Percentiles rank a stretch among this genome's conserved stretches.
These are phyloP conservation scores for Eragrostis tef DNA, from an alignment of 202 grass and related monocot species.

Conservation along the genomic window DNA sequence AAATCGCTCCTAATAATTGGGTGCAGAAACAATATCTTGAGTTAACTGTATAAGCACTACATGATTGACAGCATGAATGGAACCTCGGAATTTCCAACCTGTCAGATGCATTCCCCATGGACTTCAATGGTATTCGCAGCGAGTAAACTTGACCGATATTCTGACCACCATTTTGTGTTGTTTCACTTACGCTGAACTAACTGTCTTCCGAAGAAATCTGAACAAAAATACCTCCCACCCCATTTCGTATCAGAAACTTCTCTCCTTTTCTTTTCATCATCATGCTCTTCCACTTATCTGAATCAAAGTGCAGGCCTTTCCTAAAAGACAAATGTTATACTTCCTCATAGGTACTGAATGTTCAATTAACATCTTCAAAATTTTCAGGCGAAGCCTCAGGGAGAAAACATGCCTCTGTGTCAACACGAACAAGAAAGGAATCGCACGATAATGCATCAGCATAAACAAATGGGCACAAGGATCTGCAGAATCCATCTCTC, in stretches of 20 bases:
- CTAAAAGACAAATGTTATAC: too few species aligned
- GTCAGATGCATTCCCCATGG: neutral
- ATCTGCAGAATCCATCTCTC: neutral
- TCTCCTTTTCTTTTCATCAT: too few species aligned
- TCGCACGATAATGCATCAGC: conserved; percentile 5
- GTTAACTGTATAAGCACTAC: neutral
- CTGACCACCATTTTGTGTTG: neutral
- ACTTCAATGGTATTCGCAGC: neutral
- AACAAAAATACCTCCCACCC: neutral
- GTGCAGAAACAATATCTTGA: neutral
- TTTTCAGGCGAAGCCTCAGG: neutral
- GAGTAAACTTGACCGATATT: neutral
- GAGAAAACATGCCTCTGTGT: conserved; percentile 18
- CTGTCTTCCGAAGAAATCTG: too few species aligned
- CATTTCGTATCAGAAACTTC: too few species aligned
- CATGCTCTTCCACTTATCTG: too few species aligned
- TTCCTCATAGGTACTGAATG: neutral
- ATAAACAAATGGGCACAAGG: conserved; percentile 15
- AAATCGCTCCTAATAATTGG: neutral
- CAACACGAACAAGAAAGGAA: conserved; percentile 43
- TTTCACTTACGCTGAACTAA: neutral
- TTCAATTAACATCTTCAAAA: neutral
- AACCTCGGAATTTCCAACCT: neutral
- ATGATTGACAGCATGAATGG: too few species aligned
- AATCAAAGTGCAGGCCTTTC: too few species aligned